Base-by-base conservation (phyloP, 148 eudicot species). In the Simmondsia chinensis region DNA sequence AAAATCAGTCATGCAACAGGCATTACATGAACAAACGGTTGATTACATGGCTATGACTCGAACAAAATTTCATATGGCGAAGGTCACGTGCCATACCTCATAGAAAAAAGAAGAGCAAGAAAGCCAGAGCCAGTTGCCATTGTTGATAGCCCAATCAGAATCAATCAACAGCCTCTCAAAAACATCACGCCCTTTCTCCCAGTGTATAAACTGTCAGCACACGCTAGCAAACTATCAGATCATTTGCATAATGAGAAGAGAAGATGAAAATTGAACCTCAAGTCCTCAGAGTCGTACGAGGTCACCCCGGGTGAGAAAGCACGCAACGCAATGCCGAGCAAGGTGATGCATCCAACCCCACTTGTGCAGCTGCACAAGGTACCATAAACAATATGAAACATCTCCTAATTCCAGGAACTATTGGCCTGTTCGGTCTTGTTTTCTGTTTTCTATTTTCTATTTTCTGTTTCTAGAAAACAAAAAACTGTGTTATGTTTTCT, bases 321-420 rank as follows among this genome's bases (percentile, higher is more conserved):
- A 88, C 36, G 96, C 94, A 44, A 88, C 96, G 61, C 75, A 77
- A 52, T 88, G 96, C 35, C 94, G 80, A 37, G 94, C 91, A 58
- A 88, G 89, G 65, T 83, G 96, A 70, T 88, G 96, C 83, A 88
- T 88, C 96, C 96, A 88, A 17, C 96, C 96, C 96, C 96, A 88
- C 48, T 75, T 83, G 4, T 33, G 69, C 53, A 88, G 94, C 96
- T 88, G 63, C 46, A 60, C 20, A 13, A 16, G 14, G 53, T 18
- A 24, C 11, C 27, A 59, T 9, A 20, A 27, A 13, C 9, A n/a
- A 14, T 2, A 24, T 43, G 27, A 30, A 13, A 7, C 5, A n/a
- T n/a, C n/a, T n/a, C n/a, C n/a, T n/a, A n/a, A n/a, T n/a, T n/a
- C n/a, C n/a, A n/a, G n/a, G n/a, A n/a, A n/a, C n/a, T n/a, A n/a